A percentile compares a stretch with the other conserved stretches of the same genome.
phyloP scores from a whole-genome alignment of 305 asterid genomes.

The Vinca major region DNA sequence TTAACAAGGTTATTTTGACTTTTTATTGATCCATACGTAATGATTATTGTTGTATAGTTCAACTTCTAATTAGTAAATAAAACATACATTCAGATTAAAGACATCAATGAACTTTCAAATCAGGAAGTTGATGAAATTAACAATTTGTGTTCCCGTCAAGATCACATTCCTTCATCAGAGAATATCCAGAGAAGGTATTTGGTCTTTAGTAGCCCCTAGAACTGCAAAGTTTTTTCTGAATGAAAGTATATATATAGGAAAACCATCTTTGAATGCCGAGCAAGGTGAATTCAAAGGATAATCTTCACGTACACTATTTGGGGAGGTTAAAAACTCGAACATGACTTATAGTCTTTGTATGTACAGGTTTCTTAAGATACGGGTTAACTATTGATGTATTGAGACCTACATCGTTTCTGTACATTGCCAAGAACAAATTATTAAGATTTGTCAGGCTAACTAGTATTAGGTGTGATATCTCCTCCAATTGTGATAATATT shows the following conservation, averaged over 20 bases:
- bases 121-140: slow-evolving; percentile 94
- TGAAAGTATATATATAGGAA: too few relatives aligned
- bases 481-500: neutral
- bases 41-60: neutral
- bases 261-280: neutral
- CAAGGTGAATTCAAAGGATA: neutral
- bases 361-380: neutral
- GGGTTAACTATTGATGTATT: neutral
- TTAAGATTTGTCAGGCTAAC: neutral
- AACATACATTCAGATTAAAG: slow-evolving; percentile 50
- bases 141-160: slow-evolving; percentile 47
- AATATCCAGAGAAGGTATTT: slow-evolving; percentile 73
- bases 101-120: slow-evolving; percentile 84
- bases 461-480: neutral
- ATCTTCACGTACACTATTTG: neutral
- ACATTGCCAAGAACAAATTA: neutral
- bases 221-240: too few relatives aligned
- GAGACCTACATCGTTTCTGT: neutral
- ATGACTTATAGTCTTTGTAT: neutral
- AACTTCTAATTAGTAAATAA: neutral
- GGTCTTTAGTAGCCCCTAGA: neutral
- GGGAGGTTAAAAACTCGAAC: neutral
- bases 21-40: neutral
- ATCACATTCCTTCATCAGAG: slow-evolving; percentile 53
- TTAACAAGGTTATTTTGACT: slow-evolving; percentile 56